phyloP scores from a whole-genome alignment of 2,329 filamentous ascomycete genomes.

The Meredithiella fracta region DNA sequence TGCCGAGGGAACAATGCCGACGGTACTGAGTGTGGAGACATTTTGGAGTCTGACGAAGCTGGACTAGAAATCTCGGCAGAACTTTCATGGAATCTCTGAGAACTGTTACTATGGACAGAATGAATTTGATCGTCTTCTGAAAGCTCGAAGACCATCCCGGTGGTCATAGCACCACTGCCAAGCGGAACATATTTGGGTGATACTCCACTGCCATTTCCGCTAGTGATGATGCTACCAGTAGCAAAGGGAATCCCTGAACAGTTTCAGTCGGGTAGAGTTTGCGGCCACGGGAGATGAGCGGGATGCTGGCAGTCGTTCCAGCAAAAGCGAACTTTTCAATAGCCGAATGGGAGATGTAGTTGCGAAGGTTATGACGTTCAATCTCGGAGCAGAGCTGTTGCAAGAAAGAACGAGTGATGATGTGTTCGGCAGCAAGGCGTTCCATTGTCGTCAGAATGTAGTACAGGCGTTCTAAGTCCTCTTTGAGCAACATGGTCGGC shows the following conservation, averaged over 20 bases:
- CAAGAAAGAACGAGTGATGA: slow-evolving; percentile 69
- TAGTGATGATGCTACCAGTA: not conserved
- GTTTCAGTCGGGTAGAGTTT: slow-evolving; percentile 4
- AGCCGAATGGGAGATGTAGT: slow-evolving; percentile 23
- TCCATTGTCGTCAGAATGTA: slow-evolving; percentile 68
- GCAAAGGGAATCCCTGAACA: not conserved
- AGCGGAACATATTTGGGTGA: slow-evolving; percentile 5
- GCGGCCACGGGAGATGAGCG: slow-evolving; percentile 25
- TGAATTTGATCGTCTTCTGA: slow-evolving; percentile 6
- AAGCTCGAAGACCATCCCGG: slow-evolving; percentile 6
- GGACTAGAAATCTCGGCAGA: slow-evolving; percentile 10
- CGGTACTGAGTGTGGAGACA: slow-evolving; percentile 8
- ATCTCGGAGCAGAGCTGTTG: slow-evolving; percentile 74
- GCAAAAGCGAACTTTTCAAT: slow-evolving; percentile 22
- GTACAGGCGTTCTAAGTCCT: slow-evolving; percentile 39
- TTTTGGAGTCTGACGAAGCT: slow-evolving; percentile 11
- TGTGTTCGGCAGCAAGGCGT: slow-evolving; percentile 53
- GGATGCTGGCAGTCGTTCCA: slow-evolving; percentile 25
- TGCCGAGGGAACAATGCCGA: not conserved
- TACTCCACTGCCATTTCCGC: not conserved
- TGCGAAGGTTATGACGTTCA: slow-evolving; percentile 32
- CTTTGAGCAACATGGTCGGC: slow-evolving; percentile 37
- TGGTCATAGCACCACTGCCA: not conserved
- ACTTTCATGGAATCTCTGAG: slow-evolving; percentile 7
- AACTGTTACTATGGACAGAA: slow-evolving; percentile 7